Conservation (phyloP, 768 basidiomycete genomes). For the Inosperma sp. region DNA sequence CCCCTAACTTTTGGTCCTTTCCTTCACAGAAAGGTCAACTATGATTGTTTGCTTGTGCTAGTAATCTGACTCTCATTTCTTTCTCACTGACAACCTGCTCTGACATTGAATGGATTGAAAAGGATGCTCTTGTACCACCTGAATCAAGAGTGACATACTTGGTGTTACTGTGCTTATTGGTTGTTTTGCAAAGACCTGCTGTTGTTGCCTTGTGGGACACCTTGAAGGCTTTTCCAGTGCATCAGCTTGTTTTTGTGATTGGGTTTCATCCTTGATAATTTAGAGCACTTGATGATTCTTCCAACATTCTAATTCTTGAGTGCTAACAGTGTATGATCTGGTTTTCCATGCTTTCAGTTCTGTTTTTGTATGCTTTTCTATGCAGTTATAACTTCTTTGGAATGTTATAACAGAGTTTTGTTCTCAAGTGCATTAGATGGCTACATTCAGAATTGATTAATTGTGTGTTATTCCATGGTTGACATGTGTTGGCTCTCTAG, state of each 20-base stretch:
- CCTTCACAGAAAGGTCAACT: conserved; percentile 35
- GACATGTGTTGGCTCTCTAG: no score
- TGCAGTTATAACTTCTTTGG: conserved; percentile 42
- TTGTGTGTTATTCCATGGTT: no score
- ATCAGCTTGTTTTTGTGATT: neutral
- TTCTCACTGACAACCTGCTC: conserved; percentile 25
- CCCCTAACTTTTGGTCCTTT: conserved; percentile 42
- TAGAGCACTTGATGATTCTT: conserved; percentile 12
- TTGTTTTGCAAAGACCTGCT: neutral
- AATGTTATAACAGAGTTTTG: conserved; percentile 52
- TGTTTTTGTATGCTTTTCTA: conserved; percentile 7
- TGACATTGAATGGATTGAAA: conserved; percentile 11
- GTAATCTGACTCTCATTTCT: conserved; percentile 21
- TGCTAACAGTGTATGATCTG: no score
- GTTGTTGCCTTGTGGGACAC: neutral
- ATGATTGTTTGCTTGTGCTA: conserved; percentile 2
- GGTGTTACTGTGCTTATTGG: neutral
- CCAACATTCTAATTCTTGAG: neutral
- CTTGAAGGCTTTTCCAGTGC: neutral
- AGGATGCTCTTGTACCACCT: conserved; percentile 3
- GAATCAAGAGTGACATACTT: neutral
- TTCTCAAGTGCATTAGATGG: conserved; percentile 43
- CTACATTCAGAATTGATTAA: conserved; percentile 8
- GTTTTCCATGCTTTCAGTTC: no score
- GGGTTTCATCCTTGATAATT: conserved; percentile 1